Conservation (phyloP, 345 rosid species). For the Cardamine resedifolia region DNA sequence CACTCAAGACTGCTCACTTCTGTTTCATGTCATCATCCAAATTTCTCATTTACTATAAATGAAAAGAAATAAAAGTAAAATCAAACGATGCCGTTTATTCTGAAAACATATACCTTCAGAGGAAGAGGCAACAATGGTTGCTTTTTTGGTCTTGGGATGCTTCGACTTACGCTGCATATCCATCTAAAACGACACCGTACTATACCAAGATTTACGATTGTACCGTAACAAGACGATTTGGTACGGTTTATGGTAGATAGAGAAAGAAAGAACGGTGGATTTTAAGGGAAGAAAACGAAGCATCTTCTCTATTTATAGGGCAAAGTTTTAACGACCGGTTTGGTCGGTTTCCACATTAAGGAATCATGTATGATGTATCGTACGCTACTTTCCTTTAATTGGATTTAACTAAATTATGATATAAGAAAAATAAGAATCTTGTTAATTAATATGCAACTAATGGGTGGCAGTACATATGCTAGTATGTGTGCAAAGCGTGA, state of each 20-base stretch:
- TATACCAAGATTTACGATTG: neutral
- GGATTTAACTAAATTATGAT: neutral
- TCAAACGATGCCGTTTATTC: neutral
- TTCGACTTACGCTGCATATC: conserved; percentile 38
- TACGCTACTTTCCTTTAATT: conserved; percentile 16
- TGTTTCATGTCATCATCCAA: conserved; percentile 27
- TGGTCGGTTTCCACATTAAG: conserved; percentile 34
- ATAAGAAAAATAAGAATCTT: neutral
- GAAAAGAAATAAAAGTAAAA: neutral
- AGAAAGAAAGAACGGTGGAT: neutral
- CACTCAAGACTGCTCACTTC: conserved; percentile 55
- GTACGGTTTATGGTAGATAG: conserved; percentile 6
- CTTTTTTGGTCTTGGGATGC: conserved; percentile 29
- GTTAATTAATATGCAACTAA: conserved; percentile 20
- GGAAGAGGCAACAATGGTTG: conserved; percentile 23
- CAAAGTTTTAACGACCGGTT: conserved; percentile 25
- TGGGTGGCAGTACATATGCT: conserved; percentile 10
- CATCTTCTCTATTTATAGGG: conserved; percentile 32
- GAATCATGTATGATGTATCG: neutral
- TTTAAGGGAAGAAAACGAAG: conserved; percentile 10
- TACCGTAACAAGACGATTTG: neutral
- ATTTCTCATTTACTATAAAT: neutral
- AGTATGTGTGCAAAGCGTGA: conserved; percentile 13
- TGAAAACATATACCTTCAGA: conserved; percentile 32
- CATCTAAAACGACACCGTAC: conserved; percentile 22